Base-by-base conservation (phyloP, 225 moss, liverwort and hornwort species). In the Polytrichum formosum region DNA sequence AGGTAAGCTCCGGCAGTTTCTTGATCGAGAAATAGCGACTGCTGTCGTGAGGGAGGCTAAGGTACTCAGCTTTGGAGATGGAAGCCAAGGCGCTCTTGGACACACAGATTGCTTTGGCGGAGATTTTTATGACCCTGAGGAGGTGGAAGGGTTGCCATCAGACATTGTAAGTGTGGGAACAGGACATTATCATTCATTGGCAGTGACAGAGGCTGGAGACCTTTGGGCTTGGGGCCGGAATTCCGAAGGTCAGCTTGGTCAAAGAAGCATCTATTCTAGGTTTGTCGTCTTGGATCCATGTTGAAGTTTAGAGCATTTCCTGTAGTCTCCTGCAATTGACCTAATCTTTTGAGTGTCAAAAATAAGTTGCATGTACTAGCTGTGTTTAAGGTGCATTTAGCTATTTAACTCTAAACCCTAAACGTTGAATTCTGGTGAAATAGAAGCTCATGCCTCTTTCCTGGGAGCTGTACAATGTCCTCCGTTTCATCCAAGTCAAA, bases 171-270 rank as follows among this genome's bases (percentile, higher is more conserved):
- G 80, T 67, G 81, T 96, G 64, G 87, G 86, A 68, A 78, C 90
- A 67, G 92, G 96, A 25, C 96, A 96, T 54, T 93, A 96, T 68
- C 93, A 93, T 80, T 93, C 93, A 60, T 68, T 96, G 79, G 96
- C 93, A 2, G 84, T 96, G 54, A 81, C 93, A 19, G 60, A 72
- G 58, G 31, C 83, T 22, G 96, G 96, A 28, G 81, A 92, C 74
- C 88, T 93, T 21, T 96, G 93, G 96, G 87, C 90, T 20, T 96
- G 96, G 96, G 96, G 91, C n/a, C 87, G 91, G 53, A 93, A 96
- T 37, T 61, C 68, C 6, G 93, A 96, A 76, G 89, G 91, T 56
- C 93, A 96, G 86, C 89, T 96, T 28, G 93, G 91, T 68, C 74
- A 71, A 65, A 80, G 88, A 60, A 73, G 79, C 28, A 73, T 65